Conservation (phyloP, 1,284 basidiomycete species). For the Xerocomus cyaneibrunnescens region DNA sequence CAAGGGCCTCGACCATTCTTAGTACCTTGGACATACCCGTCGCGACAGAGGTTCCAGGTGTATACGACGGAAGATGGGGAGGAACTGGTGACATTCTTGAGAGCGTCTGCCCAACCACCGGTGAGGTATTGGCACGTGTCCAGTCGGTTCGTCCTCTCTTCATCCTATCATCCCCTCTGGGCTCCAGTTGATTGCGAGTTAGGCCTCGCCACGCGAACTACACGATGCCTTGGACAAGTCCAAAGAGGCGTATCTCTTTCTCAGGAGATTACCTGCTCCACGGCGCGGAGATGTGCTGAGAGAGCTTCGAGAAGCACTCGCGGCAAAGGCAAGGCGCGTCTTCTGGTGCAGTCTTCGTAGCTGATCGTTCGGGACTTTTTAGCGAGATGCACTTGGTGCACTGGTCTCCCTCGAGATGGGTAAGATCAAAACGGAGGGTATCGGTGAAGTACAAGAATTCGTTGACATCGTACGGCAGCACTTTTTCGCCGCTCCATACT, state of each 20-base stretch:
- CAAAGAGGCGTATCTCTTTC: slow-evolving; percentile 67
- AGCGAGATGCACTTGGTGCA: slow-evolving; percentile 82
- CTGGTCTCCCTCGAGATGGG: slow-evolving; percentile 92
- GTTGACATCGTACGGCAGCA: slow-evolving; percentile 74
- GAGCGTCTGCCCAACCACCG: slow-evolving; percentile 74
- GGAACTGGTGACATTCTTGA: slow-evolving; percentile 70
- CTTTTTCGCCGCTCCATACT: slow-evolving; percentile 14
- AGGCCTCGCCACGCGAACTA: slow-evolving; percentile 71
- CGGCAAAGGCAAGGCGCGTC: slow-evolving; percentile 57
- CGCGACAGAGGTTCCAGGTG: slow-evolving; percentile 56
- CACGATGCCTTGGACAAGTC: slow-evolving; percentile 61
- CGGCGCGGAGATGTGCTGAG: slow-evolving; percentile 85
- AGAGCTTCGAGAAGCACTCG: slow-evolving; percentile 84
- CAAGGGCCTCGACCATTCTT: slow-evolving; percentile 63
- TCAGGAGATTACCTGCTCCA: slow-evolving; percentile 83
- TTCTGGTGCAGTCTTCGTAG: not conserved
- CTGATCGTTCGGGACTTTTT: slow-evolving; percentile 4
- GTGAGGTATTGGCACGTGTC: slow-evolving; percentile 69
- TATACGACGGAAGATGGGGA: slow-evolving; percentile 77
- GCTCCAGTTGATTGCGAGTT: slow-evolving; percentile 3
- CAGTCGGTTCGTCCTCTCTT: slow-evolving; percentile 48
- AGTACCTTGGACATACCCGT: slow-evolving; percentile 61
- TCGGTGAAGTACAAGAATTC: slow-evolving; percentile 94
- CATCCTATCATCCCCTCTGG: not conserved
- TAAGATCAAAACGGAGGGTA: slow-evolving; percentile 91